Conservation (phyloP, 768 basidiomycete species). For the Psilocybe tampanensis region DNA sequence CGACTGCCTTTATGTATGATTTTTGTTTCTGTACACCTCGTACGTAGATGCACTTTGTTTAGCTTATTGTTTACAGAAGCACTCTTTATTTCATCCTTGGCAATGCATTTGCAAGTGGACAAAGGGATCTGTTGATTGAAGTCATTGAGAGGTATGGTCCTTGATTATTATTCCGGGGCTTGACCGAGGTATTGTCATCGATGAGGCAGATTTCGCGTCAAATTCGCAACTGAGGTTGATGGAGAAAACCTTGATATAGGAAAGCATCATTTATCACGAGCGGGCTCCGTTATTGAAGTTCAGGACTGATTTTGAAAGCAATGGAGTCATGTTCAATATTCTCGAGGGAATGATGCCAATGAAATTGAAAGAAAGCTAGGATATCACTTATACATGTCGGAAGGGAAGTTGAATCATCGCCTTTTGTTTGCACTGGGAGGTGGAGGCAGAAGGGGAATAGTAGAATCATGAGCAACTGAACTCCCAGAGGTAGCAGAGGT, state of each 20-base stretch:
- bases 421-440: conserved; percentile 69
- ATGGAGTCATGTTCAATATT: too few species aligned
- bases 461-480: conserved; percentile 31
- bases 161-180: conserved; percentile 11
- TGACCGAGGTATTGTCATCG: conserved; percentile 13
- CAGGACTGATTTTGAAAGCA: too few species aligned
- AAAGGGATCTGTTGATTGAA: not conserved
- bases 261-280: not conserved
- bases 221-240: not conserved
- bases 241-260: not conserved
- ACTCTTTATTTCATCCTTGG: too few species aligned
- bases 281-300: not conserved
- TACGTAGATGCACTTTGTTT: not conserved
- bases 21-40: not conserved
- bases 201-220: not conserved
- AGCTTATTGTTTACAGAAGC: too few species aligned
- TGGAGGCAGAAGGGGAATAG: conserved; percentile 79
- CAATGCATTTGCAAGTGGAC: too few species aligned
- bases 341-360: too few species aligned
- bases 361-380: not conserved
- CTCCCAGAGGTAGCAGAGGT: conserved; percentile 19
- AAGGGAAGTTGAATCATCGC: conserved; percentile 30
- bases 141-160: not conserved
- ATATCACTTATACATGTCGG: not conserved
- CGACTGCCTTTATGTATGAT: not conserved